Evolutionary conservation across 768 basidiomycete species (phyloP).

Genomic region (Plicaturopsis crispa): DNA sequence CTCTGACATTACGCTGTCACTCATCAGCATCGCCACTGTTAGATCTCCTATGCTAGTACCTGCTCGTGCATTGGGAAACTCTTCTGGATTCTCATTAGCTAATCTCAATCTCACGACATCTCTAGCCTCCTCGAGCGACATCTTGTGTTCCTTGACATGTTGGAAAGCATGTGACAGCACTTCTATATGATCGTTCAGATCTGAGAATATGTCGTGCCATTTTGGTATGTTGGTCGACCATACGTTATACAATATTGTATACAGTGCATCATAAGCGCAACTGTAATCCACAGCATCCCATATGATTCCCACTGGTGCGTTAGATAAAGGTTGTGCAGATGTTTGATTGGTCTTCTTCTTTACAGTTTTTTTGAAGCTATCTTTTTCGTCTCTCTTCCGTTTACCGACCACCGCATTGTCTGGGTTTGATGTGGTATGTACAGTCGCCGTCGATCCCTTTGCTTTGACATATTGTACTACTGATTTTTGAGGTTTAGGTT

Average conservation of each 20-base stretch:
- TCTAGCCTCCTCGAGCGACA: background rate
- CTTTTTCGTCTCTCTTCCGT: no score
- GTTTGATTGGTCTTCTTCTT: background rate
- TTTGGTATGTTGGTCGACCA: slow-evolving; percentile 8
- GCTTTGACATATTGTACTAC: background rate
- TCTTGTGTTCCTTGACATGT: background rate
- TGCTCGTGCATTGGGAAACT: background rate
- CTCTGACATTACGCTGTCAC: background rate
- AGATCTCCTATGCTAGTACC: background rate
- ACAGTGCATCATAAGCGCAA: slow-evolving; percentile 18
- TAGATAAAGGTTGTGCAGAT: background rate
- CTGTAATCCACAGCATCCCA: slow-evolving; percentile 16
- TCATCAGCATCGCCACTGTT: background rate
- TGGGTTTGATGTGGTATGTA: no score
- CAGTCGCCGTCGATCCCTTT: background rate
- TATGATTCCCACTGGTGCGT: slow-evolving; percentile 6
- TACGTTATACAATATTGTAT: slow-evolving; percentile 14
- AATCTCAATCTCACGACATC: background rate
- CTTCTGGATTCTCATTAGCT: background rate
- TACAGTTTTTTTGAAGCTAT: no score
- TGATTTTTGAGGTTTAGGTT: background rate
- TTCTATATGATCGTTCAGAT: background rate
- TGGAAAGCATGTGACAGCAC: background rate
- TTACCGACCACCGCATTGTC: no score
- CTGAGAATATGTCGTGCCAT: slow-evolving; percentile 5